Evolutionary conservation across 305 asterid species (phyloP), one percentile per base, ranked within the genome.

Genomic region (Stenogyne calaminthoides): DNA sequence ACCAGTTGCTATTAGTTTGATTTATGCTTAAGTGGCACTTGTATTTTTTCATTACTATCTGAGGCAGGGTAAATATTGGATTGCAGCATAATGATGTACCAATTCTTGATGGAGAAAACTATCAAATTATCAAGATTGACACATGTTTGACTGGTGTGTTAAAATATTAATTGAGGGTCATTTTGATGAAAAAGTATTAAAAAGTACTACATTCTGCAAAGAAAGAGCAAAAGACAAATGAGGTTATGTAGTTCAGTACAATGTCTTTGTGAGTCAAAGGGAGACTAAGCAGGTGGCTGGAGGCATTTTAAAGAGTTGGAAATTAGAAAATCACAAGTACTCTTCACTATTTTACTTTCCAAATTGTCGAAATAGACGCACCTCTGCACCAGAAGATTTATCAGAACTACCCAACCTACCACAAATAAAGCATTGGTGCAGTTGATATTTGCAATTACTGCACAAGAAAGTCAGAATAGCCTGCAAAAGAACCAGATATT

Each of bases 361-460:
- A 56, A 69, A 74, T 42, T 54, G 77, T 70, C 67, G 40, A 57
- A 66, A 80, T 15, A 81, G 66, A 65, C 76, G 62, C 70, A 90
- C 96, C 92, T 88, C 85, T 10, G 92, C 81, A 49, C 85, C 87
- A 67, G 76, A 80, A 76, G 84, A 83, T 82, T 72, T 85, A 73
- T 90, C 86, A 39, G 96, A 90, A 80, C 78, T 82, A 20, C 96
- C 95, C 82, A 88, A 72, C 80, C 37, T 70, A 69, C 95, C 92
- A 84, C 95, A 90, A 73, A 78, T 81, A 75, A 78, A 88, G 82
- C 96, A 88, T 65, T 90, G 95, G 77, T 90, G 96, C 61, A 9
- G 78, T 73, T 87, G 88, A 78, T 86, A 71, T 76, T 80, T 78
- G 80, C 96, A 90, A 70, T 90, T 90, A 73, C 75, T 69, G 88